Conservation (phyloP, 306 rosid species). For the Begonia masoniana region DNA sequence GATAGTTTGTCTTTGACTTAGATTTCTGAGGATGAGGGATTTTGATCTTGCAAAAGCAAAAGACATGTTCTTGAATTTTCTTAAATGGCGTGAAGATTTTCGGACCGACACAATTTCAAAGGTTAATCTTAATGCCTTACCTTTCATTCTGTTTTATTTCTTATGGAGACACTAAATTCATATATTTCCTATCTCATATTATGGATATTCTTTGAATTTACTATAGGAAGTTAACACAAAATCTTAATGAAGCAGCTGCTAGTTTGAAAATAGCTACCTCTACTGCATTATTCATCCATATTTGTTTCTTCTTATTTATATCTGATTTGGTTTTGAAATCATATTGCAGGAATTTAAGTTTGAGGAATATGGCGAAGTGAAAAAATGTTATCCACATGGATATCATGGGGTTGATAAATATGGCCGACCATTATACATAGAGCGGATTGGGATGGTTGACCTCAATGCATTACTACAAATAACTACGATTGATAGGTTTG, state of each 20-base stretch:
- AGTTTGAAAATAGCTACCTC: no score
- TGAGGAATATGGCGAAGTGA: constrained; percentile 57
- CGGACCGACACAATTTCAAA: constrained; percentile 44
- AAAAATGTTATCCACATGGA: constrained; percentile 79
- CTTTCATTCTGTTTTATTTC: no score
- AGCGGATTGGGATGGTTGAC: constrained; percentile 68
- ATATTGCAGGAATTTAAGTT: constrained; percentile 63
- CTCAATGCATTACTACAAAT: constrained; percentile 47
- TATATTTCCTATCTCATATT: no score
- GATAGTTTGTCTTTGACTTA: constrained; percentile 4
- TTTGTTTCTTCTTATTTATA: no score
- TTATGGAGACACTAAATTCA: no score
- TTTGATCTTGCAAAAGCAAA: constrained; percentile 53
- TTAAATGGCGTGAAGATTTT: constrained; percentile 75
- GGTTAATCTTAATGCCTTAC: constrained; percentile 21
- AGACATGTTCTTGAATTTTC: constrained; percentile 50
- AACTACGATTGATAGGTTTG: constrained; percentile 58
- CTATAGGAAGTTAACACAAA: no score
- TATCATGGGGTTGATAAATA: constrained; percentile 70
- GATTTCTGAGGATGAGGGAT: constrained; percentile 90
- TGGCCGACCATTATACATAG: constrained; percentile 81
- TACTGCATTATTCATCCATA: no score
- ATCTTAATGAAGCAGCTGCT: no score
- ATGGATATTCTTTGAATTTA: no score
- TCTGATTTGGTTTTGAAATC: no score